A percentile compares a stretch with the other conserved stretches of the same genome.
These are phyloP conservation scores for Backusella macrospora DNA, from an alignment of 192 early-diverging fungal genomes.

Conservation along the genomic window DNA sequence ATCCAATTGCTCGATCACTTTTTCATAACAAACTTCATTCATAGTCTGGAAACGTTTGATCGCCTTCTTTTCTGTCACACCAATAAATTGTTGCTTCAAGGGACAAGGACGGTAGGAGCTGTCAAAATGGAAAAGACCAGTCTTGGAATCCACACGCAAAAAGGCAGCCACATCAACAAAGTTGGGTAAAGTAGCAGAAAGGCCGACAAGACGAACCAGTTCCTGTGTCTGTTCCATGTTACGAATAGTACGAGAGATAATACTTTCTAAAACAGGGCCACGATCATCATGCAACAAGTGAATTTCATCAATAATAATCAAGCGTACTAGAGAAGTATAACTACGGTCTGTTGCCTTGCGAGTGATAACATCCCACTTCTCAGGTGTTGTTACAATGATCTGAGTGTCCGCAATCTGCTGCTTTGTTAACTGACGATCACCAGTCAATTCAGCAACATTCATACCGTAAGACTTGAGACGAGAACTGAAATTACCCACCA, in stretches of 20 bases:
- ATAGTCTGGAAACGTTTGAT: conserved; percentile 91
- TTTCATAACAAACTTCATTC: conserved; percentile 98
- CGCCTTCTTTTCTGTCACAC: conserved; percentile 96
- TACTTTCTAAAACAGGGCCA: conserved; percentile 93
- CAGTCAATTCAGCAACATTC: conserved; percentile 94
- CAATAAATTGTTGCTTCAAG: conserved; percentile 94
- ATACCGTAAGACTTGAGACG: conserved; percentile 81
- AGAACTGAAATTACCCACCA: conserved; percentile 86
- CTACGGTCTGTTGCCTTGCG: conserved; percentile 96
- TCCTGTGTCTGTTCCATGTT: conserved; percentile 90
- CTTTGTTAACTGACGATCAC: conserved; percentile 96
- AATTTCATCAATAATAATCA: conserved; percentile 96
- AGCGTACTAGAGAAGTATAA: conserved; percentile 74
- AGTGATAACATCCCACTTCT: conserved; percentile 99
- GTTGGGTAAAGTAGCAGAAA: conserved; percentile 95
- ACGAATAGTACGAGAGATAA: conserved; percentile 86
- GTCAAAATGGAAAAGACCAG: conserved; percentile 93
- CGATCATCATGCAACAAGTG: conserved; percentile 97
- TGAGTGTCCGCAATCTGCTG: conserved; percentile 95
- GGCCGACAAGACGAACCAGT: conserved; percentile 86
- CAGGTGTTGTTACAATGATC: conserved; percentile 97
- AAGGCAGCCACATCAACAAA: conserved; percentile 95
- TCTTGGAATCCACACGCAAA: conserved; percentile 80
- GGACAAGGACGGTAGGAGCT: conserved; percentile 91
- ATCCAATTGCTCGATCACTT: conserved; percentile 81